A percentile compares a stretch with the other conserved stretches of the same genome.
phyloP scores from a whole-genome alignment of 2,329 filamentous ascomycete species.

The Pseudopyrenochaeta lycopersici region DNA sequence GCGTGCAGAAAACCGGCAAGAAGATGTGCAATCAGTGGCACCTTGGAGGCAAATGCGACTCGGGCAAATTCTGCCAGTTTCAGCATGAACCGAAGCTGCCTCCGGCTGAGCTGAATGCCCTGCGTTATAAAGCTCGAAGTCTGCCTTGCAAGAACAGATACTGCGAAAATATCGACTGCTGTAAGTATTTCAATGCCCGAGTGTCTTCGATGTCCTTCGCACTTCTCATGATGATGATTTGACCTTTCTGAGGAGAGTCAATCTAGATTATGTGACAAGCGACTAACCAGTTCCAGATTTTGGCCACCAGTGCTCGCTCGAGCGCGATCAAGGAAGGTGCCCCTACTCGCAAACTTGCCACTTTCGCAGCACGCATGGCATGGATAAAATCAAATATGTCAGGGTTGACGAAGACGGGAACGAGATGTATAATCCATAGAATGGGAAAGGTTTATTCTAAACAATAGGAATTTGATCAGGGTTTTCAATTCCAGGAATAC shows the following conservation, averaged over 20 bases:
- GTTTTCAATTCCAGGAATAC: too few relatives aligned
- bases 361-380: slow-evolving; percentile 49
- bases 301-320: slow-evolving; percentile 51
- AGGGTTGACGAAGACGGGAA: slow-evolving; percentile 36
- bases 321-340: slow-evolving; percentile 50
- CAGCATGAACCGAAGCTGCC: slow-evolving; percentile 52
- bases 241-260: too few relatives aligned
- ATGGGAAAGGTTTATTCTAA: too few relatives aligned
- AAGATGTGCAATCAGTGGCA: slow-evolving; percentile 49
- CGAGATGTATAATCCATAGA: slow-evolving; percentile 23
- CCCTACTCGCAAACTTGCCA: slow-evolving; percentile 49
- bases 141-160: slow-evolving; percentile 48
- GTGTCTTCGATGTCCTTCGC: neutral
- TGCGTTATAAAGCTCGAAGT: slow-evolving; percentile 54
- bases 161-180: slow-evolving; percentile 54
- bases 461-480: too few relatives aligned
- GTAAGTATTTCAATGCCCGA: slow-evolving; percentile 29
- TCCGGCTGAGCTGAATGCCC: slow-evolving; percentile 48
- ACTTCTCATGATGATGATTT: too few relatives aligned
- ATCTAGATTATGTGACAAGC: too few relatives aligned
- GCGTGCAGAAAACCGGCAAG: slow-evolving; percentile 39
- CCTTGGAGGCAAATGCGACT: slow-evolving; percentile 48
- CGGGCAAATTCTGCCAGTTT: slow-evolving; percentile 53
- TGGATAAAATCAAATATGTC: slow-evolving; percentile 46
- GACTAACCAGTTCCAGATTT: slow-evolving; percentile 35